Conservation (phyloP, 2,329 filamentous ascomycete species). For the Coniochaeta sp. region DNA sequence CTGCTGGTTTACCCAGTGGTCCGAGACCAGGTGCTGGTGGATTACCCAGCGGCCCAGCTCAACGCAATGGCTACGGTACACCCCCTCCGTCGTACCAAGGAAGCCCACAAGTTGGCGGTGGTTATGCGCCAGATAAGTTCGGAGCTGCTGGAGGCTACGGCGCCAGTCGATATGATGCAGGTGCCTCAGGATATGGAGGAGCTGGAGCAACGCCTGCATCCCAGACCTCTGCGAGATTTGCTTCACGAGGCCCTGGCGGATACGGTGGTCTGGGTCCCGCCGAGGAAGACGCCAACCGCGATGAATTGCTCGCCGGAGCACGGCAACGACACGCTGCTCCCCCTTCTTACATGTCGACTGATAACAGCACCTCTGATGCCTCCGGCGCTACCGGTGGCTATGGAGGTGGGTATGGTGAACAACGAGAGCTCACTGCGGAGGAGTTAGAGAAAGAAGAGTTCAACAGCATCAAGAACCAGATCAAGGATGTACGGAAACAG, state of each 20-base stretch:
- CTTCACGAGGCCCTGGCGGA: constrained; percentile 38
- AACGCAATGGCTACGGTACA: not conserved
- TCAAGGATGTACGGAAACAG: constrained; percentile 67
- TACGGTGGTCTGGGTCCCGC: constrained; percentile 52
- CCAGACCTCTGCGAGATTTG: not conserved
- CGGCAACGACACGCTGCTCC: constrained; percentile 22
- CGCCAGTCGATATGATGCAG: constrained; percentile 42
- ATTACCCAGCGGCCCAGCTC: constrained; percentile 23
- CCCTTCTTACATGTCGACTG: not conserved
- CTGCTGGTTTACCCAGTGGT: constrained; percentile 27
- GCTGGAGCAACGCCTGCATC: constrained; percentile 9
- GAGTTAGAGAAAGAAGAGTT: constrained; percentile 68
- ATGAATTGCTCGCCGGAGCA: constrained; percentile 55
- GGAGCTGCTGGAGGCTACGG: constrained; percentile 44
- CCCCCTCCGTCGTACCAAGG: constrained; percentile 23
- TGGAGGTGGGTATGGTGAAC: constrained; percentile 54
- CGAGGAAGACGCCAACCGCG: constrained; percentile 45
- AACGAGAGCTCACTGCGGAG: constrained; percentile 75
- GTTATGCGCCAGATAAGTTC: constrained; percentile 47
- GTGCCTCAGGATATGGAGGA: constrained; percentile 16
- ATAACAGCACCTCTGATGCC: not conserved
- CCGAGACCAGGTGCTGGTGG: constrained; percentile 24
- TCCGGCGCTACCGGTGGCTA: constrained; percentile 18
- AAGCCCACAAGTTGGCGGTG: constrained; percentile 18
- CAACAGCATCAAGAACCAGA: constrained; percentile 64